Evolutionary conservation across 2,329 filamentous ascomycete genomes (phyloP), one percentile per base, ranked within the genome.

Genomic region (Dactylella cylindrospora): DNA sequence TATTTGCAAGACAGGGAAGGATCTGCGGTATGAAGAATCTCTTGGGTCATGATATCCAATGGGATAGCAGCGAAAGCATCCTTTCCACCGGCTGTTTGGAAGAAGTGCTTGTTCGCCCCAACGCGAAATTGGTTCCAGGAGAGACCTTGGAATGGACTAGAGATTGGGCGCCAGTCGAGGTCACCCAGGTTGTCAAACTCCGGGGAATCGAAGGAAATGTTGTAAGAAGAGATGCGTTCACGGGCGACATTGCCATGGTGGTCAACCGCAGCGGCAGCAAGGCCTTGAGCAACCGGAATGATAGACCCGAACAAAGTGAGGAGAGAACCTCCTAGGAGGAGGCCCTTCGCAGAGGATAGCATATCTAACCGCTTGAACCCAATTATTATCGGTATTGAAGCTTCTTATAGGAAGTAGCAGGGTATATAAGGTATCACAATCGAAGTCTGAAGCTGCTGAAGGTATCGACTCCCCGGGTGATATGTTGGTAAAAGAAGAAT

Each of bases 101-200:
- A 29, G 19, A 61, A 61, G 15, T 61, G 55, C 36, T 43, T 61
- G 36, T 53, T 61, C 2, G 47, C 47, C 15, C 55, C 55, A 23
- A 61, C 55, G 3, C 47, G 47, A 31, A 61, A 61, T 17, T 44
- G 38, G 12, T 53, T 53, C 55, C 55, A 61, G 10, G 31, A 2
- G 9, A 61, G 47, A n/a, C 36, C 55, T 49, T 61, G 33, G 41
- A 36, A 61, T 8, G 55, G 55, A 9, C 7, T 25, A 22, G 23
- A 13, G 15, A 53, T 12, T 10, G 55, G 55, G 25, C 55, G 47
- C 55, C 55, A 61, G 36, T 61, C 55, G 22, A 61, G 55, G 17
- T 61, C 55, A 26, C 55, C 55, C 0, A 61, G 47, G n/a, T 40
- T 53, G 15, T 61, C 55, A 25, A 61, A 61, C 8, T 61, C 55